A percentile compares a stretch with the other conserved stretches of the same genome.
Conservation (phyloP, 1,139 yeast genomes). For the Nematodospora anomalae region DNA sequence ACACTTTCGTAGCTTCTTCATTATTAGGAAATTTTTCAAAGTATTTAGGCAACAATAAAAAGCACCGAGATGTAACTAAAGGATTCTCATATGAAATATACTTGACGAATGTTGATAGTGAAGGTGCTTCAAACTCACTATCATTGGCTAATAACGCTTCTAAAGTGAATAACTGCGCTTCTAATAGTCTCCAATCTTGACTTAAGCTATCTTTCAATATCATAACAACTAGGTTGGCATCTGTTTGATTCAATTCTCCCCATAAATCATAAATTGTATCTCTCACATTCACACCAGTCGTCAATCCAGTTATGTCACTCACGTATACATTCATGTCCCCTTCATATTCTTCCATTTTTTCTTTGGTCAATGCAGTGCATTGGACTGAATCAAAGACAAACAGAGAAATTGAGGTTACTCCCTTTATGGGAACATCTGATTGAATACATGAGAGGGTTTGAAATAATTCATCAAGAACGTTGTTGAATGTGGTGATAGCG, state of each 20-base stretch:
- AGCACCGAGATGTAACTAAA: conserved; percentile 45
- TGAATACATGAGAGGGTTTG: conserved; percentile 30
- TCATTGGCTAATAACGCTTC: conserved; percentile 48
- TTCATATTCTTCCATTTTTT: conserved; percentile 32
- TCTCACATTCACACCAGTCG: conserved; percentile 48
- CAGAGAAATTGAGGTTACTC: conserved; percentile 11
- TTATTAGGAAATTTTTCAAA: conserved; percentile 49
- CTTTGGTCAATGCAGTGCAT: conserved; percentile 28
- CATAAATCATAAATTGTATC: conserved; percentile 54
- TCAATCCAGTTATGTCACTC: conserved; percentile 69
- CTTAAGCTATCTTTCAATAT: conserved; percentile 19
- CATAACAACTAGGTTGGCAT: conserved; percentile 31
- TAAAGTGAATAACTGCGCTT: conserved; percentile 41
- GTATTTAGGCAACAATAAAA: conserved; percentile 55
- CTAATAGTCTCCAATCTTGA: conserved; percentile 28
- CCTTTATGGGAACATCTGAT: conserved; percentile 22
- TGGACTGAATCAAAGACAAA: conserved; percentile 26
- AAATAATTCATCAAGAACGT: conserved; percentile 23
- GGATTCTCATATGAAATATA: conserved; percentile 22
- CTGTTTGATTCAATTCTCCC: conserved; percentile 42
- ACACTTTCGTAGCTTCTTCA: conserved; percentile 34
- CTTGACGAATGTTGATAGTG: conserved; percentile 24
- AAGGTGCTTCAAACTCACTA: conserved; percentile 22
- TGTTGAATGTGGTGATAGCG: conserved; percentile 17
- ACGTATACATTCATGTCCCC: conserved; percentile 69